Percentiles rank a stretch among this genome's conserved stretches.
Conservation (phyloP, 2,329 filamentous ascomycete species). For the Exophiala viscosa region DNA sequence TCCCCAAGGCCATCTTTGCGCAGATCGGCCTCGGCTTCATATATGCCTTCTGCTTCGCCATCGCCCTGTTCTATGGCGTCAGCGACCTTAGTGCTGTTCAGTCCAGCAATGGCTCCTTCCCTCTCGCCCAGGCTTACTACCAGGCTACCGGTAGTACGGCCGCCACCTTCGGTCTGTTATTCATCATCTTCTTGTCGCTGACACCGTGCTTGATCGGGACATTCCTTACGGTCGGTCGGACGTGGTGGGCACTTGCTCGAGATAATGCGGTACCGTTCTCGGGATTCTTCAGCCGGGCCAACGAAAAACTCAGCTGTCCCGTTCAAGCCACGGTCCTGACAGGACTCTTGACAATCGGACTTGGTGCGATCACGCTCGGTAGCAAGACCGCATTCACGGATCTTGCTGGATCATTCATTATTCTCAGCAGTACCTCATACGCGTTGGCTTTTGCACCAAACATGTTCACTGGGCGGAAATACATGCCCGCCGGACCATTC, state of each 20-base stretch:
- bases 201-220: conserved; percentile 1
- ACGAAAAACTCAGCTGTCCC: conserved; percentile 47
- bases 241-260: conserved; percentile 58
- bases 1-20: conserved; percentile 46
- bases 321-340: conserved; percentile 55
- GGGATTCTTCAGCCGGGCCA: conserved; percentile 47
- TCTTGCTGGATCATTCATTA: conserved; percentile 57
- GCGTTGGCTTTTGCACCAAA: conserved; percentile 51
- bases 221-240: conserved; percentile 38
- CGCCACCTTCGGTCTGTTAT: conserved; percentile 50
- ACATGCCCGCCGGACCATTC: conserved; percentile 51
- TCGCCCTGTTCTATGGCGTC: conserved; percentile 50
- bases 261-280: conserved; percentile 56
- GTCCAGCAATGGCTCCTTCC: conserved; percentile 53
- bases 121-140: conserved; percentile 62
- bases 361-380: conserved; percentile 50
- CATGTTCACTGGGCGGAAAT: conserved; percentile 48
- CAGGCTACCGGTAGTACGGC: conserved; percentile 51
- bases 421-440: conserved; percentile 55
- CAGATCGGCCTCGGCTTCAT: conserved; percentile 47
- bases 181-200: conserved; percentile 53
- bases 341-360: conserved; percentile 47
- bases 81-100: conserved; percentile 40
- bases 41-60: conserved; percentile 46
- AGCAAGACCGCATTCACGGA: conserved; percentile 49